Evolutionary conservation across 192 early-diverging fungal genomes (phyloP).

Genomic region (Umbelopsis sp.): DNA sequence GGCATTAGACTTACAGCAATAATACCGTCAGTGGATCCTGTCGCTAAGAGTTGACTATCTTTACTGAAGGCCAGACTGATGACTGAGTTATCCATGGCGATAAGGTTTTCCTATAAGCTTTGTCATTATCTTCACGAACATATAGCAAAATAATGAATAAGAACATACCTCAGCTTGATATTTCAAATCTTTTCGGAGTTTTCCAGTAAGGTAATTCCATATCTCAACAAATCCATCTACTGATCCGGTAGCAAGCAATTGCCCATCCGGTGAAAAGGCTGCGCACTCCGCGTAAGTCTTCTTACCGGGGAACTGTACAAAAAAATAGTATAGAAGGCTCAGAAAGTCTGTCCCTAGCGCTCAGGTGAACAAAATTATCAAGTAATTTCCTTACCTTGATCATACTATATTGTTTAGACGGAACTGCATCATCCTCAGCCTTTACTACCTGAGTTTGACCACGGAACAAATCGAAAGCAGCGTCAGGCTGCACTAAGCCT

Average conservation of each 20-base stretch:
- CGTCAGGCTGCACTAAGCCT: constrained; percentile 71
- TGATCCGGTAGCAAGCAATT: constrained; percentile 84
- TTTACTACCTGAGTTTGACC: constrained; percentile 65
- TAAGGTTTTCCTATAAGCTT: constrained; percentile 69
- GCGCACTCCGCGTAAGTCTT: constrained; percentile 79
- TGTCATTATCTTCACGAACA: background rate
- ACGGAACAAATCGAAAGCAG: constrained; percentile 80
- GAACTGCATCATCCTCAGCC: constrained; percentile 75
- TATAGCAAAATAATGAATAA: background rate
- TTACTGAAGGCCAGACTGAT: constrained; percentile 76
- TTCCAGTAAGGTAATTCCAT: constrained; percentile 93
- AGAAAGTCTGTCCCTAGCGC: background rate
- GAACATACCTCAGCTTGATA: constrained; percentile 83
- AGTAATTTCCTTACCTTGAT: constrained; percentile 70
- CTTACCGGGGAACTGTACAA: constrained; percentile 75
- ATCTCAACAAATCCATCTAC: constrained; percentile 96
- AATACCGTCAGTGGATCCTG: constrained; percentile 83
- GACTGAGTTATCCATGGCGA: constrained; percentile 91
- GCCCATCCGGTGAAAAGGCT: constrained; percentile 83
- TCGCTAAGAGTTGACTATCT: constrained; percentile 80
- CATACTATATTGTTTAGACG: constrained; percentile 69
- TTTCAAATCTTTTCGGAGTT: constrained; percentile 82
- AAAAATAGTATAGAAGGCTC: background rate
- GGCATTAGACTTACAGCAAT: constrained; percentile 61
- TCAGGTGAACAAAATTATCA: background rate